phyloP scores from a whole-genome alignment of 2,329 filamentous ascomycete species.

The Aspergillus arachidicola region DNA sequence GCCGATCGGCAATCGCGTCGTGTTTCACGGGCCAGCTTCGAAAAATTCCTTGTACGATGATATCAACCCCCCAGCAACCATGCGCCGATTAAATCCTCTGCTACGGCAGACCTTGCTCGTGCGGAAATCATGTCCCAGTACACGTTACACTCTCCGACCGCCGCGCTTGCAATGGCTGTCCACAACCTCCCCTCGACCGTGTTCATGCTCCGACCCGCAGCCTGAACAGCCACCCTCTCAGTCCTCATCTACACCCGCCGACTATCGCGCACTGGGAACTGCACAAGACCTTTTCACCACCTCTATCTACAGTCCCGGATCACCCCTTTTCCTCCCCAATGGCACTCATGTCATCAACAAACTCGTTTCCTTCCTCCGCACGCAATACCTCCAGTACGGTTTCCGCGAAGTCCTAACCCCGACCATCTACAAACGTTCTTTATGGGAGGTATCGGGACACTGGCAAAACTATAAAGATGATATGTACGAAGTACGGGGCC shows the following conservation, averaged over 20 bases:
- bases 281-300: conserved; percentile 76
- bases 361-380: conserved; percentile 76
- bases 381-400: conserved; percentile 81
- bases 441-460: conserved; percentile 85
- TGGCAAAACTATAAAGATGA: conserved; percentile 89
- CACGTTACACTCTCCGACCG: neutral
- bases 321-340: conserved; percentile 80
- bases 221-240: conserved; percentile 19
- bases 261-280: conserved; percentile 55
- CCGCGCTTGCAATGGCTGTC: conserved; percentile 25
- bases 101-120: conserved; percentile 11
- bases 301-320: conserved; percentile 79
- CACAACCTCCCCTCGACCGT: conserved; percentile 24
- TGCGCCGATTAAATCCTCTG: conserved; percentile 23
- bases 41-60: conserved; percentile 2
- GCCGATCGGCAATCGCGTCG: conserved; percentile 14
- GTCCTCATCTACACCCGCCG: conserved; percentile 43
- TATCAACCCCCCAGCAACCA: conserved; percentile 8
- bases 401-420: conserved; percentile 89
- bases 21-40: conserved; percentile 15
- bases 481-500: conserved; percentile 77
- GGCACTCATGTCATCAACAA: conserved; percentile 83
- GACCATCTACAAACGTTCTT: conserved; percentile 83
- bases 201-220: conserved; percentile 32
- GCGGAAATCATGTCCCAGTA: neutral